These are phyloP conservation scores for Berkeleyomyces basicola DNA, from an alignment of 2,329 filamentous ascomycete species.

Conservation along the genomic window DNA sequence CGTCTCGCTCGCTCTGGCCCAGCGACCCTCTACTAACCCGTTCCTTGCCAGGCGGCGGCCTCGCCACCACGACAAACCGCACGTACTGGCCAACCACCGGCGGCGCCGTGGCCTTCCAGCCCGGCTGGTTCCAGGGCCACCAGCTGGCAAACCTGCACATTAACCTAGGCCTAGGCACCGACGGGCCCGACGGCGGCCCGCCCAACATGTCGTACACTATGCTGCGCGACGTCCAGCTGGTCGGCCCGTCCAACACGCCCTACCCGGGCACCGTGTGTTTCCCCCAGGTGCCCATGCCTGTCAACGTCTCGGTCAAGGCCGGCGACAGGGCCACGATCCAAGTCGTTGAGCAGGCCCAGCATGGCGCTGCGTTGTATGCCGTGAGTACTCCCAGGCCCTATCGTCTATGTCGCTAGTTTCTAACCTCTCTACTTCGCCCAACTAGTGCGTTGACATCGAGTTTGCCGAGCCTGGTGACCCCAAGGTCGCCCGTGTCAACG, in stretches of 20 bases:
- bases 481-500: constrained; percentile 53
- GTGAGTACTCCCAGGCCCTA: constrained; percentile 30
- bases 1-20: constrained; percentile 1
- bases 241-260: constrained; percentile 64
- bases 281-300: constrained; percentile 72
- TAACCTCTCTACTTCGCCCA: background rate
- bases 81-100: constrained; percentile 83
- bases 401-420: background rate
- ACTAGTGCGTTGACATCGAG: constrained; percentile 82
- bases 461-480: constrained; percentile 63
- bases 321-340: constrained; percentile 91
- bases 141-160: constrained; percentile 68
- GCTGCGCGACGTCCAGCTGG: constrained; percentile 63
- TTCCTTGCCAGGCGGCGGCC: constrained; percentile 55
- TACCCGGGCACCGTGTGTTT: constrained; percentile 82
- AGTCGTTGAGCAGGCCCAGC: constrained; percentile 64
- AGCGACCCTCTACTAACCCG: background rate
- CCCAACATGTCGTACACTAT: constrained; percentile 77
- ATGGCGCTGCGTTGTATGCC: constrained; percentile 70
- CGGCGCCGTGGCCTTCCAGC: constrained; percentile 78
- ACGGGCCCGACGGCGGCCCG: constrained; percentile 47
- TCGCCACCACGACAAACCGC: constrained; percentile 59
- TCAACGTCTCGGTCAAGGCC: constrained; percentile 48
- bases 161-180: constrained; percentile 72
- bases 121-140: constrained; percentile 92